Percentiles rank a stretch among this genome's conserved stretches.
Evolutionary conservation across 2,329 filamentous ascomycete genomes (phyloP).

Genomic region (Mycosphaerella sp.): DNA sequence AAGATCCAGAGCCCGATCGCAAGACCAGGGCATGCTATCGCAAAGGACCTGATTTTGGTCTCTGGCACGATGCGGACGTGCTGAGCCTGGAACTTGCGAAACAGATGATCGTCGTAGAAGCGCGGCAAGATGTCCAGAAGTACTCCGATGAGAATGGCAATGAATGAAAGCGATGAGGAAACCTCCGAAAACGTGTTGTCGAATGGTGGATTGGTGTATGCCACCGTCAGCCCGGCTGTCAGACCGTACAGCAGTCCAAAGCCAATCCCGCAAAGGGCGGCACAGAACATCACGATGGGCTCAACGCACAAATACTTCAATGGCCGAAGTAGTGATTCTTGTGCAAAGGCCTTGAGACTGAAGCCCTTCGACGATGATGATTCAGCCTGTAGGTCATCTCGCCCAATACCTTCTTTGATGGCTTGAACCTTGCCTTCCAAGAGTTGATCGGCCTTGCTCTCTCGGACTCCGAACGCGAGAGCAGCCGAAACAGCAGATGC

Average conservation of each 20-base stretch:
- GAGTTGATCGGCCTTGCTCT: conserved; percentile 42
- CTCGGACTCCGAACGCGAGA: conserved; percentile 36
- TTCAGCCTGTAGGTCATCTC: conserved; percentile 17
- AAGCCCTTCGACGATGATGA: conserved; percentile 5
- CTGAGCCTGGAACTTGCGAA: conserved; percentile 22
- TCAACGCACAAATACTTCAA: conserved; percentile 42
- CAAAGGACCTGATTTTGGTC: conserved; percentile 26
- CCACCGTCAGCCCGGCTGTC: conserved; percentile 21
- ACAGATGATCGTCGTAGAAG: conserved; percentile 19
- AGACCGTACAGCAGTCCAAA: conserved; percentile 22
- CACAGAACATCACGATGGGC: conserved; percentile 43
- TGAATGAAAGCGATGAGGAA: conserved; percentile 40
- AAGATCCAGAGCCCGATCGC: conserved; percentile 29
- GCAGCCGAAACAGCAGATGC: conserved; percentile 35
- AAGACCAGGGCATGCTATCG: conserved; percentile 14
- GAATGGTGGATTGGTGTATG: conserved; percentile 23
- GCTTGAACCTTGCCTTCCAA: conserved; percentile 34
- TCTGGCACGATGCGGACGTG: conserved; percentile 44
- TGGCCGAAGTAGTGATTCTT: conserved; percentile 39
- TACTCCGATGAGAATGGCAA: conserved; percentile 37
- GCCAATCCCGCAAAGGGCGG: conserved; percentile 23
- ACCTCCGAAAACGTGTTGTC: conserved; percentile 33
- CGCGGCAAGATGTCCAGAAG: conserved; percentile 27
- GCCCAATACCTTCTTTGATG: conserved; percentile 27
- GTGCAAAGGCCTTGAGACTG: conserved; percentile 32